Conservation (phyloP, 306 rosid genomes). For the Cucurbita pepo region DNA sequence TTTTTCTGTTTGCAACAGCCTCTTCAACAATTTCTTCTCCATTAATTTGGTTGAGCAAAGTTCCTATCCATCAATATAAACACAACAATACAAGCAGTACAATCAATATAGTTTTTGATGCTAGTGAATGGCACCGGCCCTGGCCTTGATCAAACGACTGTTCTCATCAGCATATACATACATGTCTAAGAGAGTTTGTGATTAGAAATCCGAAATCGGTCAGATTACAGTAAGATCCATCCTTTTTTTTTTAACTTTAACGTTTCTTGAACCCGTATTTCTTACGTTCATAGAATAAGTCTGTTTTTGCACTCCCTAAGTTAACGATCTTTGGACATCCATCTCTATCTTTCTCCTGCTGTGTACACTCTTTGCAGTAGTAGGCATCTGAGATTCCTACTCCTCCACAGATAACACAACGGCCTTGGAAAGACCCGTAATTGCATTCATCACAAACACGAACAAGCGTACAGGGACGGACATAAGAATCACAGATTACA, state of each 20-base stretch:
- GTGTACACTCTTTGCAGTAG: constrained; percentile 95
- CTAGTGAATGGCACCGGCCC: background rate
- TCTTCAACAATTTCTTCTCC: background rate
- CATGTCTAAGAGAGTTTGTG: background rate
- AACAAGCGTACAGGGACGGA: constrained; percentile 83
- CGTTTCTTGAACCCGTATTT: constrained; percentile 90
- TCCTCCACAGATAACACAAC: constrained; percentile 87
- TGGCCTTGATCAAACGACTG: background rate
- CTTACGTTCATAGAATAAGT: constrained; percentile 72
- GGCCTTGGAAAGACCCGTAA: constrained; percentile 9
- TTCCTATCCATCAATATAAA: background rate
- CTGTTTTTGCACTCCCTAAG: constrained; percentile 76
- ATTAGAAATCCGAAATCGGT: background rate
- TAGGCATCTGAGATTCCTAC: constrained; percentile 86
- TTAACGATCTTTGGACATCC: constrained; percentile 93
- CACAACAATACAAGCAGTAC: background rate
- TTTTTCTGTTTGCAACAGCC: too few relatives aligned
- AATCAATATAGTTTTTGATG: background rate
- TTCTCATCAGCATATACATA: background rate
- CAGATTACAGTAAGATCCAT: background rate
- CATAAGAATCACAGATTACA: constrained; percentile 58
- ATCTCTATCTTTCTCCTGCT: constrained; percentile 87
- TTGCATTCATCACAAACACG: constrained; percentile 39
- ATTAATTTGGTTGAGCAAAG: background rate
- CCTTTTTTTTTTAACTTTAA: constrained; percentile 2